Base-by-base conservation (phyloP, 345 rosid species). In the Xanthoceras sorbifolium region DNA sequence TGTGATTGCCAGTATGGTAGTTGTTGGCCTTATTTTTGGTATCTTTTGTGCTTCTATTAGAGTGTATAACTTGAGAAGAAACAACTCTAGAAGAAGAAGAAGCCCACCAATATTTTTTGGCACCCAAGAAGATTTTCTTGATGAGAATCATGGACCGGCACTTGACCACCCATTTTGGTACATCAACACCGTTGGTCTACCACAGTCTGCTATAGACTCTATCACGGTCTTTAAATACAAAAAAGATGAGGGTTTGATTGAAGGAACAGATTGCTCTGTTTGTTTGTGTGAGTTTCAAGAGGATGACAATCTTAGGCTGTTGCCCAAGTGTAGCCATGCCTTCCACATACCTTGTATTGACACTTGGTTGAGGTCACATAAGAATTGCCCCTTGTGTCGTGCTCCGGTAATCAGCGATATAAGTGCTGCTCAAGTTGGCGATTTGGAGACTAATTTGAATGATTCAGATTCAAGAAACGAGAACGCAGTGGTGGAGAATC, bases 191-290 rank as follows among this genome's bases (percentile, higher is more conserved):
- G 2, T 72, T 0, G 98, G 98, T 74, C 92, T 94, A 14, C 82
- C 81, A 12, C 96, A 87, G 64, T 87, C 97, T 0, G 80, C 71
- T 0, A 89, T 94, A 20, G 87, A 91, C 36, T 89, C 93, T 3
- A 90, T 92, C 29, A 65, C 92, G 6, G 87, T 86, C 29, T 81
- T 90, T 7, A 82, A 70, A 80, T 94, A 83, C 71, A 85, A 82
- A 69, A 89, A 84, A 64, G 82, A 73, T 22, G 92, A 86, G 42
- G 83, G 87, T 14, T 20, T 89, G 73, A 80, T 80, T 67, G 93
- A 94, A 7, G 94, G 93, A 46, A 90, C 93, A 1, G 94, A 91
- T 26, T 94, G 98, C 79, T 86, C 98, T n/a, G 87, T 94, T 73
- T 94, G 98, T 85, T 86, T 94, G 80, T 84, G 67, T 72, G 97